Evolutionary conservation across 306 rosid genomes (phyloP).

Genomic region (Fragaria iinumae): DNA sequence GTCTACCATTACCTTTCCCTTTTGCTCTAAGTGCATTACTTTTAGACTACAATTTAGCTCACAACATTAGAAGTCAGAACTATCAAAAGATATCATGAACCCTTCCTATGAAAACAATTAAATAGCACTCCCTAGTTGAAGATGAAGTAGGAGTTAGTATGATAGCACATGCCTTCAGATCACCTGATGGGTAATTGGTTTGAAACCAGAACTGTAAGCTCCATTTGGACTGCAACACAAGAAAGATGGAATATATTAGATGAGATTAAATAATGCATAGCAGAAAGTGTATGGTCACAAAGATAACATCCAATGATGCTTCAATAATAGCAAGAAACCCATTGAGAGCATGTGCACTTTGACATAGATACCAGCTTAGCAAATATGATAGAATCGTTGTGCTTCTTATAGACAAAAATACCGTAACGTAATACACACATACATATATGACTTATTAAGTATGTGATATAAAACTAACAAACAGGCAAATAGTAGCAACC

Average conservation of each 20-base stretch:
- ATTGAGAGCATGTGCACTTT: neutral
- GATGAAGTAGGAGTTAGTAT: slow-evolving; percentile 26
- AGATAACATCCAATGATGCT: neutral
- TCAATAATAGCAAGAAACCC: neutral
- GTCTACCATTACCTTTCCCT: neutral
- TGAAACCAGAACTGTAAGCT: slow-evolving; percentile 97
- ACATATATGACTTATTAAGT: neutral
- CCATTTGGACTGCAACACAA: slow-evolving; percentile 77
- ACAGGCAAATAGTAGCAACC: neutral
- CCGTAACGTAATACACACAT: neutral
- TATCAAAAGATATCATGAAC: neutral
- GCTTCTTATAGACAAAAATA: neutral
- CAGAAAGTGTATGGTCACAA: neutral
- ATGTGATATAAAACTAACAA: neutral
- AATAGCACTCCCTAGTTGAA: neutral
- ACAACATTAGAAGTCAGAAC: neutral
- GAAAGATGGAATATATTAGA: neutral
- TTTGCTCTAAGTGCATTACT: neutral
- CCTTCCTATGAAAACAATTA: slow-evolving; percentile 11
- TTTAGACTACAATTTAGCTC: neutral
- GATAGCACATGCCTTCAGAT: slow-evolving; percentile 52
- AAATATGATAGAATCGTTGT: neutral
- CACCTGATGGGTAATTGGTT: slow-evolving; percentile 98
- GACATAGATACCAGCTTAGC: neutral
- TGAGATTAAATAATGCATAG: neutral